A percentile compares a stretch with the other conserved stretches of the same genome.
Evolutionary conservation across 768 basidiomycete genomes (phyloP).

Genomic region (Tricholoma flavovirens): DNA sequence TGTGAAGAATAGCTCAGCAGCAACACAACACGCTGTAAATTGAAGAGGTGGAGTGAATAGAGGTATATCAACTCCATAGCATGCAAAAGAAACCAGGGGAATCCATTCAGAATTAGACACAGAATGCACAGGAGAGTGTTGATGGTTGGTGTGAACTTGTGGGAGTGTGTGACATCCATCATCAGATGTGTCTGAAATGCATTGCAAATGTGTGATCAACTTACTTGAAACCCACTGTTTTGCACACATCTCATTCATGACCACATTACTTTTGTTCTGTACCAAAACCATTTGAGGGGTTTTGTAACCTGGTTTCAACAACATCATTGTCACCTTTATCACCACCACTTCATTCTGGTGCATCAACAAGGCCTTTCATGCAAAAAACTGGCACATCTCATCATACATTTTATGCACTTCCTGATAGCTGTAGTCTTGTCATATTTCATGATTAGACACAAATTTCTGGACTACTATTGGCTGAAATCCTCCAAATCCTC

Average conservation of each 20-base stretch:
- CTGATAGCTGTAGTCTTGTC: no score
- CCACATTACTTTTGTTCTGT: no score
- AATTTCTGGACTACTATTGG: no score
- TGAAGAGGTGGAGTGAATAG: neutral
- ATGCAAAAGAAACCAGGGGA: neutral
- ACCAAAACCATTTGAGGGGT: no score
- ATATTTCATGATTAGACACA: no score
- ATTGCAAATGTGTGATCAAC: neutral
- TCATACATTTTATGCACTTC: no score
- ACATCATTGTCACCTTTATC: no score
- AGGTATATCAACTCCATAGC: neutral
- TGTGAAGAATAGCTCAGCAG: neutral
- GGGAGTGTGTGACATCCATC: neutral
- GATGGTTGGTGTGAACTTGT: neutral
- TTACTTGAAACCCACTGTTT: neutral
- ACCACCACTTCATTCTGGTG: no score
- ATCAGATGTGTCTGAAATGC: neutral
- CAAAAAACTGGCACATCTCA: no score
- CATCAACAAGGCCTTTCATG: no score
- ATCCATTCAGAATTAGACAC: neutral
- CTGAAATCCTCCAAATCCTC: no score
- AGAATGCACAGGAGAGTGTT: neutral
- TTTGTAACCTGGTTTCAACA: no score
- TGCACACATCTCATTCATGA: neutral
- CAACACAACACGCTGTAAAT: neutral